Conservation (phyloP, 23 red algal genomes). For the Gracilaria domingensis region DNA sequence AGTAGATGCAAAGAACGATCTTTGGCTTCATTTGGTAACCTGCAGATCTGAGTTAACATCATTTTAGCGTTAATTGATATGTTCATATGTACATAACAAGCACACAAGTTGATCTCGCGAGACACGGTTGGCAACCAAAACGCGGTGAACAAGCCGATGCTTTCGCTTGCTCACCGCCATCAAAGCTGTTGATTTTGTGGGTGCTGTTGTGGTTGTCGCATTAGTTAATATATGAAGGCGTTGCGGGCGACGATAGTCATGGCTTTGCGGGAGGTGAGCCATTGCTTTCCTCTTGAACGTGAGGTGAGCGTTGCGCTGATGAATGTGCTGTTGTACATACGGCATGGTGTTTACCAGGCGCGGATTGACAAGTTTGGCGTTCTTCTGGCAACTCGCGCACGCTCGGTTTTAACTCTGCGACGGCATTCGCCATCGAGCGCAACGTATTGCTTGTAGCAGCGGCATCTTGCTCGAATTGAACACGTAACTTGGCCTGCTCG, state of each 20-base stretch:
- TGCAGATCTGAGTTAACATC: constrained; percentile 16
- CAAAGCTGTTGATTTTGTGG: too few relatives aligned
- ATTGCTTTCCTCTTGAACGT: background rate
- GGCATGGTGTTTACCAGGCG: too few relatives aligned
- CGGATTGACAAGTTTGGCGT: too few relatives aligned
- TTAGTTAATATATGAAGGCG: too few relatives aligned
- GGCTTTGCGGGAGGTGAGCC: background rate
- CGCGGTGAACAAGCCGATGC: too few relatives aligned
- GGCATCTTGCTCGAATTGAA: constrained; percentile 52
- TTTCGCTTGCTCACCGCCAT: background rate
- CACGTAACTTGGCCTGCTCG: constrained; percentile 32
- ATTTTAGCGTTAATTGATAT: too few relatives aligned
- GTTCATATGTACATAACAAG: too few relatives aligned
- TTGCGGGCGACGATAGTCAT: too few relatives aligned
- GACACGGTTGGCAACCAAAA: background rate
- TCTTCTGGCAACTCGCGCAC: too few relatives aligned
- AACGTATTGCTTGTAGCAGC: constrained; percentile 25
- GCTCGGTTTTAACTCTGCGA: constrained; percentile 22
- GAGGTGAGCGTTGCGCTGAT: background rate
- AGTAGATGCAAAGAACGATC: constrained; percentile 51
- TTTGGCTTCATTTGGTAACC: constrained; percentile 49
- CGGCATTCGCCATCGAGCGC: constrained; percentile 50
- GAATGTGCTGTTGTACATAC: background rate
- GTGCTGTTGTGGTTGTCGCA: too few relatives aligned
- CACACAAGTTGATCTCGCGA: too few relatives aligned